Percentiles rank a stretch among this genome's conserved stretches.
These are phyloP conservation scores for Malbranchea zuffiana DNA, from an alignment of 2,329 filamentous ascomycete genomes.

Conservation along the genomic window DNA sequence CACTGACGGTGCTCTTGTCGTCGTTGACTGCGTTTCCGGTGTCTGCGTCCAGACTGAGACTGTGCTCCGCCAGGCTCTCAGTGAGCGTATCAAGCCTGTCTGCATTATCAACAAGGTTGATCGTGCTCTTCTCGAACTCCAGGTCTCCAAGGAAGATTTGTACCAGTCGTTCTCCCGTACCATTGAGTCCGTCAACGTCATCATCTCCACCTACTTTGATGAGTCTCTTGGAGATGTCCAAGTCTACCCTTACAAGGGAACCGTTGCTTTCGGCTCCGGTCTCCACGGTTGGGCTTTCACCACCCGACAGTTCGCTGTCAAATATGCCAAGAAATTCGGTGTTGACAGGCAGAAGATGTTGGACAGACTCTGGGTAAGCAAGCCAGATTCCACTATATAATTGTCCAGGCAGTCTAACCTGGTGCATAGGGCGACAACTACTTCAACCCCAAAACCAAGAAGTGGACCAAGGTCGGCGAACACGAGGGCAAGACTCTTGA, in stretches of 20 bases:
- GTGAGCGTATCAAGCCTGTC: slow-evolving; percentile 99
- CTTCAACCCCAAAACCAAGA: slow-evolving; percentile 99
- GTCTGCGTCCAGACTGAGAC: slow-evolving; percentile 99
- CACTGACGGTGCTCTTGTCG: slow-evolving; percentile 97
- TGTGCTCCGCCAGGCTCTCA: slow-evolving; percentile 94
- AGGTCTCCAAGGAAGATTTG: slow-evolving; percentile 96
- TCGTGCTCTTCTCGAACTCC: slow-evolving; percentile 96
- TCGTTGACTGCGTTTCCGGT: slow-evolving; percentile 99
- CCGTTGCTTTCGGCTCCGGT: slow-evolving; percentile 97
- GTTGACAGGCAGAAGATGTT: slow-evolving; percentile 99
- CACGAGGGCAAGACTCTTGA: slow-evolving; percentile 82
- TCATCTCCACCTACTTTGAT: slow-evolving; percentile 98
- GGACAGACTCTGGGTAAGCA: slow-evolving; percentile 90
- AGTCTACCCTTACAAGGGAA: slow-evolving; percentile 96
- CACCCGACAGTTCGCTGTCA: slow-evolving; percentile 87
- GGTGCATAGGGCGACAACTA: slow-evolving; percentile 71
- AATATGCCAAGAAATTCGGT: slow-evolving; percentile 99
- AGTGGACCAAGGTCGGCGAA: slow-evolving; percentile 85
- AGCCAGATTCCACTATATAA: neutral
- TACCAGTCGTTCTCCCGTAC: slow-evolving; percentile 99
- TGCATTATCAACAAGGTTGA: slow-evolving; percentile 99
- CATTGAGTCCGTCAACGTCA: slow-evolving; percentile 99
- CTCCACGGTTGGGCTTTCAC: slow-evolving; percentile 99
- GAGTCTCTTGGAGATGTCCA: slow-evolving; percentile 94
- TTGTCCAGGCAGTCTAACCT: neutral